phyloP scores from a whole-genome alignment of 257 asterid species.

The Jasminum sambac region DNA sequence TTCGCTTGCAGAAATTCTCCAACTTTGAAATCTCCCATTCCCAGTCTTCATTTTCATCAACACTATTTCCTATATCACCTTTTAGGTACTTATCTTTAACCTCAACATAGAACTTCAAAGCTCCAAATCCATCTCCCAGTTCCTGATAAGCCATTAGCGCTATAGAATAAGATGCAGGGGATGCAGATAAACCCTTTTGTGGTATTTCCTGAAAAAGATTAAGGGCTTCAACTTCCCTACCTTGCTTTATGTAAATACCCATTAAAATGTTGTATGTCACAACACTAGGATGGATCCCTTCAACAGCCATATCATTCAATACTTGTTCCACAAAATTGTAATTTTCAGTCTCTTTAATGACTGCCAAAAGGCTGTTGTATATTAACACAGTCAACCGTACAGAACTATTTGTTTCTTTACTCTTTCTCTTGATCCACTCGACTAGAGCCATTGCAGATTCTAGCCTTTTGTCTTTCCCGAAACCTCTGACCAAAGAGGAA shows the following conservation, averaged over 20 bases:
- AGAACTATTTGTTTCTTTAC: conserved; percentile 39
- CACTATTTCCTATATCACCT: conserved; percentile 58
- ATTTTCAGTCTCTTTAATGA: conserved; percentile 55
- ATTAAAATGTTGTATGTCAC: conserved; percentile 78
- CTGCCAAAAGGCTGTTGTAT: conserved; percentile 80
- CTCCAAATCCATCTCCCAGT: conserved; percentile 80
- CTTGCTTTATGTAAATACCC: conserved; percentile 71
- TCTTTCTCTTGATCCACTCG: conserved; percentile 81
- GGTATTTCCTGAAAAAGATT: conserved; percentile 58
- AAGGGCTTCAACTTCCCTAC: conserved; percentile 68
- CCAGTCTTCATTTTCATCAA: conserved; percentile 57
- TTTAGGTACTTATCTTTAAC: conserved; percentile 38
- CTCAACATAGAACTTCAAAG: conserved; percentile 54
- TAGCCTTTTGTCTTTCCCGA: conserved; percentile 72
- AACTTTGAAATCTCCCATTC: conserved; percentile 62
- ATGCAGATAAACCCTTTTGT: conserved; percentile 53
- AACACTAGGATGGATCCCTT: conserved; percentile 62
- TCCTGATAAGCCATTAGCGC: conserved; percentile 68
- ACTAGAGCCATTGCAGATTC: conserved; percentile 64
- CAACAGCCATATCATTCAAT: conserved; percentile 55
- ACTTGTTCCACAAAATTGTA: conserved; percentile 49
- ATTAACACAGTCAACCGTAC: conserved; percentile 60
- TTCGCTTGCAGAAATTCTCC: conserved; percentile 58
- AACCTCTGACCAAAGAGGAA: conserved; percentile 68
- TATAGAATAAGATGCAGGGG: conserved; percentile 84